A percentile compares a stretch with the other conserved stretches of the same genome.
Conservation (phyloP, 768 basidiomycete genomes). For the Rhodotorula taiwanensis region DNA sequence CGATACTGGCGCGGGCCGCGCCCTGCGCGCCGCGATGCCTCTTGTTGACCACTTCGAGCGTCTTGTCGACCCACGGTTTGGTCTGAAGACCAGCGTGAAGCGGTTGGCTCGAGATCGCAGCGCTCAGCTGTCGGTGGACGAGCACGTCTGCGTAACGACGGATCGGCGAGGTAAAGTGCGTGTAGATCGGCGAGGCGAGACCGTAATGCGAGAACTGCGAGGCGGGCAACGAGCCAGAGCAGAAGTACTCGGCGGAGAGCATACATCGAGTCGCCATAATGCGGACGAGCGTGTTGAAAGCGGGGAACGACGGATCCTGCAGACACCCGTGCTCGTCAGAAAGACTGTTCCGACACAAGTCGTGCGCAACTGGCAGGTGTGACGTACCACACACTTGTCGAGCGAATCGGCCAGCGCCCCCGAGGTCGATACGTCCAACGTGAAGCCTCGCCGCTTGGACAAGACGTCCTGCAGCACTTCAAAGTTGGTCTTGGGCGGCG, state of each 20-base stretch:
- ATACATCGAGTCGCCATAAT: conserved; percentile 99
- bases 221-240: conserved; percentile 81
- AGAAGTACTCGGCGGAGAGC: conserved; percentile 97
- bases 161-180: conserved; percentile 97
- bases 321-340: not conserved
- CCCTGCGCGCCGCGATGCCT: conserved; percentile 95
- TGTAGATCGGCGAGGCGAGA: conserved; percentile 93
- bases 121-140: conserved; percentile 84
- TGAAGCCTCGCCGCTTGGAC: conserved; percentile 71
- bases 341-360: not conserved
- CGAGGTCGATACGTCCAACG: conserved; percentile 82
- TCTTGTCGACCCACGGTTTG: conserved; percentile 76
- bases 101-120: conserved; percentile 74
- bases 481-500: conserved; percentile 87
- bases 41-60: conserved; percentile 77
- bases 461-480: conserved; percentile 92
- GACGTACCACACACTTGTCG: conserved; percentile 73
- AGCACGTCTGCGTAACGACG: conserved; percentile 93
- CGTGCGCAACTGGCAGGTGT: no score
- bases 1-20: conserved; percentile 91
- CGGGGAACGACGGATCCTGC: conserved; percentile 72
- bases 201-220: conserved; percentile 97
- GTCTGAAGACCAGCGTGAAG: conserved; percentile 84
- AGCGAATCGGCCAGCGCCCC: conserved; percentile 79
- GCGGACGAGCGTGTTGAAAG: conserved; percentile 94